These are phyloP conservation scores for Aspergillus novofumigatus DNA, from an alignment of 2,329 filamentous ascomycete genomes.

Conservation along the genomic window DNA sequence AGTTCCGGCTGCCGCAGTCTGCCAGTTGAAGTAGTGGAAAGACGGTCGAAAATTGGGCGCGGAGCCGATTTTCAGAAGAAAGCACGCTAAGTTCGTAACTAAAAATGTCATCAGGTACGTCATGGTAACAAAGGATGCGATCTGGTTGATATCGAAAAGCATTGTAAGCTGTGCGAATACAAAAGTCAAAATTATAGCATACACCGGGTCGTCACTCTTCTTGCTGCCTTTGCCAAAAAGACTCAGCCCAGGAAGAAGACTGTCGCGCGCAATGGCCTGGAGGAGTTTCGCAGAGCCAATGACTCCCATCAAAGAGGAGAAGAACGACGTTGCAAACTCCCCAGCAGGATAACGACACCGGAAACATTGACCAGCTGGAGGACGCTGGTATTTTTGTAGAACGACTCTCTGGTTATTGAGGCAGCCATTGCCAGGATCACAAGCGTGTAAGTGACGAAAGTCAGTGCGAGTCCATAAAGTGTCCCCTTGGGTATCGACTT, in stretches of 20 bases:
- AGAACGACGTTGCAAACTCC: conserved; percentile 77
- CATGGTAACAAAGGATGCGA: conserved; percentile 87
- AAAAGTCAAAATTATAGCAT: conserved; percentile 73
- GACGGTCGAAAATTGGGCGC: conserved; percentile 85
- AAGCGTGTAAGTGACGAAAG: conserved; percentile 69
- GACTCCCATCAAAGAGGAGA: conserved; percentile 82
- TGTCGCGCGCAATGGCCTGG: conserved; percentile 76
- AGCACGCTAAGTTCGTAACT: conserved; percentile 82
- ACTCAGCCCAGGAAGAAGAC: conserved; percentile 69
- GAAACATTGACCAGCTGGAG: conserved; percentile 77
- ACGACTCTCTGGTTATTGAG: conserved; percentile 68
- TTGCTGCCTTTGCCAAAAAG: conserved; percentile 71
- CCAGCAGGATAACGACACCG: conserved; percentile 67
- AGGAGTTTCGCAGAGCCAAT: conserved; percentile 81
- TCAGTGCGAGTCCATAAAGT: conserved; percentile 69
- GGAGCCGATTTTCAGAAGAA: conserved; percentile 78
- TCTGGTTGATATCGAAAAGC: conserved; percentile 79
- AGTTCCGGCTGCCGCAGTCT: conserved; percentile 71
- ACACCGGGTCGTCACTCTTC: conserved; percentile 68
- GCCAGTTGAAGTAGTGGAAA: conserved; percentile 85
- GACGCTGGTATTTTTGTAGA: conserved; percentile 72
- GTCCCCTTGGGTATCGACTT: conserved; percentile 83
- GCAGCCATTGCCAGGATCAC: conserved; percentile 76
- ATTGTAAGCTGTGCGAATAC: conserved; percentile 72
- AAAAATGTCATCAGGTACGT: conserved; percentile 90